A percentile compares a stretch with the other conserved stretches of the same genome.
These are phyloP conservation scores for Clohesyomyces aquaticus DNA, from an alignment of 495 filamentous ascomycete genomes.

Conservation along the genomic window DNA sequence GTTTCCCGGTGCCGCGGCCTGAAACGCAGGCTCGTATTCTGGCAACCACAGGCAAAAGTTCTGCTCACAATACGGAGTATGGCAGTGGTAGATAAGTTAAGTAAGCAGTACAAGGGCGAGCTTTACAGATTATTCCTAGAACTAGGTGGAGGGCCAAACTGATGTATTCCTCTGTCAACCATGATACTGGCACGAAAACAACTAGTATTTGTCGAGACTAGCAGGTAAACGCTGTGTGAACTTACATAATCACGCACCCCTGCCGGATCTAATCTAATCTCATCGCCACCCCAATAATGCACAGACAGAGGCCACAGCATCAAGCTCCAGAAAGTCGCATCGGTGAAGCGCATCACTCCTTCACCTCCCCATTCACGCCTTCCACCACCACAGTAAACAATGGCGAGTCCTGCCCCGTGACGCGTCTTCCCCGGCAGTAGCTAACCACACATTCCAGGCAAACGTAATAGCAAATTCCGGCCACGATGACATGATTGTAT, in stretches of 20 bases:
- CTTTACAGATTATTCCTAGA: no score
- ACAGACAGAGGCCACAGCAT: slow-evolving; percentile 14
- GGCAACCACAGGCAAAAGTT: no score
- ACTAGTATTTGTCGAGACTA: background rate
- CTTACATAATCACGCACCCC: background rate
- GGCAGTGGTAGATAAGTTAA: no score
- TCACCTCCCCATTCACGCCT: background rate
- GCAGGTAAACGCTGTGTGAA: background rate
- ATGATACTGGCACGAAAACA: no score
- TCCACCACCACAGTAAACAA: slow-evolving; percentile 5
- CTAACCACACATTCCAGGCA: slow-evolving; percentile 55
- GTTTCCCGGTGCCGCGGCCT: no score
- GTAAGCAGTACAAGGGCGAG: no score
- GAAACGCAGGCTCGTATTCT: no score
- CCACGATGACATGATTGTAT: slow-evolving; percentile 99
- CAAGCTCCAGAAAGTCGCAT: slow-evolving; percentile 11
- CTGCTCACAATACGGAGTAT: no score
- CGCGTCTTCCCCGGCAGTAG: background rate
- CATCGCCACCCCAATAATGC: slow-evolving; percentile 9
- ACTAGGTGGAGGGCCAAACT: no score
- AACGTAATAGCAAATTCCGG: slow-evolving; percentile 88
- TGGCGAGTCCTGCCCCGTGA: slow-evolving; percentile 19
- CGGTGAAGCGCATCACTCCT: slow-evolving; percentile 5
- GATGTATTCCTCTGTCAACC: no score
- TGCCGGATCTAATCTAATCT: slow-evolving; percentile 30